These are phyloP conservation scores for Nothopassalora personata DNA, from an alignment of 2,329 filamentous ascomycete species.

Conservation along the genomic window DNA sequence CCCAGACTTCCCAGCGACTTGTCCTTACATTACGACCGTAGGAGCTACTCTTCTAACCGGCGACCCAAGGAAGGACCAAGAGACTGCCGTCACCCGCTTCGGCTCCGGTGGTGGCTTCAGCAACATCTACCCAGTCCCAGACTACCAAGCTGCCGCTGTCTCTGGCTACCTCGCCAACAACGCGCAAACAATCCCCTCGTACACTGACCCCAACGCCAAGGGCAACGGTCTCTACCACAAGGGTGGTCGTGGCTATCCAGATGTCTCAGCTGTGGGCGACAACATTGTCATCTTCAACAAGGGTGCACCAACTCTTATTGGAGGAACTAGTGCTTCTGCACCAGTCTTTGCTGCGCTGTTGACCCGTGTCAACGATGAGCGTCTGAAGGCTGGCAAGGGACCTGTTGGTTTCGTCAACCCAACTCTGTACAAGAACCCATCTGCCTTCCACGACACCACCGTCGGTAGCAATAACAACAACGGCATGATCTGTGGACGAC, in stretches of 20 bases:
- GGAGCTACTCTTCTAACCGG: slow-evolving; percentile 33
- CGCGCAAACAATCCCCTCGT: slow-evolving; percentile 22
- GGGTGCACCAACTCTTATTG: slow-evolving; percentile 20
- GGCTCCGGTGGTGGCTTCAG: slow-evolving; percentile 39
- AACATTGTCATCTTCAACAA: slow-evolving; percentile 24
- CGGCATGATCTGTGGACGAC: too few relatives aligned
- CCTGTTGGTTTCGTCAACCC: slow-evolving; percentile 30
- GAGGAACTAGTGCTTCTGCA: slow-evolving; percentile 26
- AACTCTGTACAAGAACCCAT: slow-evolving; percentile 37
- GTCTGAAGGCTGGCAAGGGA: slow-evolving; percentile 23
- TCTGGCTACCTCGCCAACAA: slow-evolving; percentile 30
- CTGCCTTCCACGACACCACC: slow-evolving; percentile 35
- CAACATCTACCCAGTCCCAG: slow-evolving; percentile 32
- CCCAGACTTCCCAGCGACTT: slow-evolving; percentile 27
- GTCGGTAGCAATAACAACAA: slow-evolving; percentile 23
- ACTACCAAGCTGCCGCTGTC: slow-evolving; percentile 39
- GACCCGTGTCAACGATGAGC: slow-evolving; percentile 29
- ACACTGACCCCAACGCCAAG: slow-evolving; percentile 50
- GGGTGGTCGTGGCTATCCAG: slow-evolving; percentile 37
- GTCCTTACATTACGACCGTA: slow-evolving; percentile 42
- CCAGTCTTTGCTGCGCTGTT: slow-evolving; percentile 25
- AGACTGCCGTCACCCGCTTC: slow-evolving; percentile 38
- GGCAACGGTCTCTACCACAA: slow-evolving; percentile 37
- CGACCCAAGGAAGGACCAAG: slow-evolving; percentile 26
- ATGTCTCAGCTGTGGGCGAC: slow-evolving; percentile 33